Evolutionary conservation across 2,329 filamentous ascomycete genomes (phyloP).

Genomic region (Cladophialophora psammophila): DNA sequence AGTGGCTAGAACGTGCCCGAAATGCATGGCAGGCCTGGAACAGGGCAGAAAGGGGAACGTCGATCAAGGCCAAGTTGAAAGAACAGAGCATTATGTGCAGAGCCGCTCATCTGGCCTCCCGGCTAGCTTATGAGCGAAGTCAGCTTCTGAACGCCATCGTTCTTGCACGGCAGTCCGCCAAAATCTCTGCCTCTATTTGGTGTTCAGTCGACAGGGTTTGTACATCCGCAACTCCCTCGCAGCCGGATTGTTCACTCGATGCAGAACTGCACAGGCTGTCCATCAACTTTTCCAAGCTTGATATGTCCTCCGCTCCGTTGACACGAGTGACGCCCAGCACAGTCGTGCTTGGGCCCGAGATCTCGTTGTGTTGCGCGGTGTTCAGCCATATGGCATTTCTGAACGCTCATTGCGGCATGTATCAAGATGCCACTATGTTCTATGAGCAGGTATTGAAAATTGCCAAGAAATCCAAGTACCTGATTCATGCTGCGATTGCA

Average conservation of each 20-base stretch:
- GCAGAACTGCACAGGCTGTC: slow-evolving; percentile 49
- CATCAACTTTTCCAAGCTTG: slow-evolving; percentile 50
- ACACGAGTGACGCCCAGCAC: slow-evolving; percentile 52
- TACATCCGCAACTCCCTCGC: slow-evolving; percentile 35
- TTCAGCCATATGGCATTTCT: slow-evolving; percentile 77
- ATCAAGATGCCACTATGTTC: slow-evolving; percentile 87
- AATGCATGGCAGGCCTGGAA: slow-evolving; percentile 44
- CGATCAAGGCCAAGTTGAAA: slow-evolving; percentile 23
- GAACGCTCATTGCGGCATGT: slow-evolving; percentile 84
- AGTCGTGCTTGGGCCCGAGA: slow-evolving; percentile 79
- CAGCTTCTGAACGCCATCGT: slow-evolving; percentile 28
- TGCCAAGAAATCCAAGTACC: slow-evolving; percentile 55
- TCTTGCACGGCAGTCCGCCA: slow-evolving; percentile 38
- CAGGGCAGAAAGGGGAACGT: slow-evolving; percentile 1
- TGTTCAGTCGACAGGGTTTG: slow-evolving; percentile 44
- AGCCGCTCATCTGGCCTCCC: slow-evolving; percentile 35
- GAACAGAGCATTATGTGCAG: slow-evolving; percentile 28
- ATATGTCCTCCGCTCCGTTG: slow-evolving; percentile 44
- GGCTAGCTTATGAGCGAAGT: slow-evolving; percentile 27
- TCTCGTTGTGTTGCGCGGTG: slow-evolving; percentile 74
- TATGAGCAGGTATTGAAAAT: slow-evolving; percentile 83
- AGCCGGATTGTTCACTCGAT: slow-evolving; percentile 16
- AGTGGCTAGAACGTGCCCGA: slow-evolving; percentile 43
- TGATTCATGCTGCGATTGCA: slow-evolving; percentile 2
- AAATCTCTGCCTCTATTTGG: slow-evolving; percentile 37